Evolutionary conservation across 805 yeast genomes (phyloP).

Genomic region (Candida tallmaniae): DNA sequence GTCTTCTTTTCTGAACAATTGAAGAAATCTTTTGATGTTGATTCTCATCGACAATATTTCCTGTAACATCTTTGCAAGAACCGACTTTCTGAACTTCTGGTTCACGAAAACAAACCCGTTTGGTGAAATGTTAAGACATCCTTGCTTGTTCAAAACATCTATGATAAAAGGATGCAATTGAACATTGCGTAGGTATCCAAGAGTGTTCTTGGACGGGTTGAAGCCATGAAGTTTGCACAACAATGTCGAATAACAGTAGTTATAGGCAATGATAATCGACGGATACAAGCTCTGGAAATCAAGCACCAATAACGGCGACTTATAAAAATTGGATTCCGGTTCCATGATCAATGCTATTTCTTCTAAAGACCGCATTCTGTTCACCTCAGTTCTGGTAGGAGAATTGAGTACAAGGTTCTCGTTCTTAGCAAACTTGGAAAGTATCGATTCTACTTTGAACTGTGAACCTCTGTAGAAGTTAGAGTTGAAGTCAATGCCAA

Average conservation of each 20-base stretch:
- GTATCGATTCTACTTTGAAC: slow-evolving; percentile 83
- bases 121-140: slow-evolving; percentile 63
- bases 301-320: slow-evolving; percentile 82
- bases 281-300: slow-evolving; percentile 96
- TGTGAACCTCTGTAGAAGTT: slow-evolving; percentile 91
- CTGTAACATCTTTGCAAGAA: slow-evolving; percentile 76
- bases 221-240: slow-evolving; percentile 59
- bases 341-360: slow-evolving; percentile 91
- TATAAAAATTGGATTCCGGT: slow-evolving; percentile 79
- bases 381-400: slow-evolving; percentile 77
- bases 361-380: slow-evolving; percentile 79
- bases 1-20: slow-evolving; percentile 25
- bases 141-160: slow-evolving; percentile 46
- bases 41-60: slow-evolving; percentile 80
- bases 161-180: slow-evolving; percentile 53
- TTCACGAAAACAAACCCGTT: slow-evolving; percentile 82
- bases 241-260: slow-evolving; percentile 76
- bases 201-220: slow-evolving; percentile 39
- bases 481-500: slow-evolving; percentile 88
- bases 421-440: slow-evolving; percentile 67
- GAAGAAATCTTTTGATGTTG: slow-evolving; percentile 74
- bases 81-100: slow-evolving; percentile 58
- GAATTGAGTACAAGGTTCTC: slow-evolving; percentile 72
- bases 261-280: slow-evolving; percentile 95
- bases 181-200: slow-evolving; percentile 51